phyloP scores from a whole-genome alignment of 306 rosid genomes.

The Quercus ilex region DNA sequence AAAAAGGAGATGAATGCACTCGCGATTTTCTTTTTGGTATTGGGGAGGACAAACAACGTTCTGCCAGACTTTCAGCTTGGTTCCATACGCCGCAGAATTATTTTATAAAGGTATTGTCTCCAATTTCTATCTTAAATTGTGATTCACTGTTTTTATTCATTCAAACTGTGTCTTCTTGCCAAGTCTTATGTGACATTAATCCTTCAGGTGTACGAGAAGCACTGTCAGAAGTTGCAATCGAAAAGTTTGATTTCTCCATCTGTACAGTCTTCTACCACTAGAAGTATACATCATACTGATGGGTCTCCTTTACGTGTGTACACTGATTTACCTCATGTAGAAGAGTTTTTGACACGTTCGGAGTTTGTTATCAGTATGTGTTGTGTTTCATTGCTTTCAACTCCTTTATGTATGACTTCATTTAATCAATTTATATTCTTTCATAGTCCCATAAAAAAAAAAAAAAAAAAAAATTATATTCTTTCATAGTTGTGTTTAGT shows the following conservation, averaged over 20 bases:
- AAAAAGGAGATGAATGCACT: conserved; percentile 73
- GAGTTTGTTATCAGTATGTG: conserved; percentile 73
- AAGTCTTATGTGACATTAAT: conserved; percentile 20
- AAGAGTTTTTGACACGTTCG: conserved; percentile 73
- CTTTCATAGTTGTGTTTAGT: background rate
- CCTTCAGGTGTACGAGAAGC: conserved; percentile 69
- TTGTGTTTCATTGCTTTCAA: conserved; percentile 2
- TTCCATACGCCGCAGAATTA: conserved; percentile 79
- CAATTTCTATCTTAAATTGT: conserved; percentile 13
- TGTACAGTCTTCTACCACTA: conserved; percentile 25
- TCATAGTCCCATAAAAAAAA: background rate
- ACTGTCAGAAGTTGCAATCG: conserved; percentile 42
- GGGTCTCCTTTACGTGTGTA: conserved; percentile 55
- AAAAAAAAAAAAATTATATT: background rate
- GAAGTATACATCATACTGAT: conserved; percentile 28
- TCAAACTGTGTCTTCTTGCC: conserved; percentile 6
- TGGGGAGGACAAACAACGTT: conserved; percentile 89
- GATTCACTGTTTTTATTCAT: conserved; percentile 14
- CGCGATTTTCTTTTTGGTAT: conserved; percentile 86
- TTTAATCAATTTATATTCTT: background rate
- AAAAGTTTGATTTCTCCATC: conserved; percentile 24
- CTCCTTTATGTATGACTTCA: conserved; percentile 6
- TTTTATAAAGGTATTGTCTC: conserved; percentile 60
- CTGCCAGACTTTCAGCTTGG: conserved; percentile 95
- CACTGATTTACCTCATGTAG: conserved; percentile 86